A percentile compares a stretch with the other conserved stretches of the same genome.
Evolutionary conservation across 148 eudicot genomes (phyloP).

Genomic region (Persicaria tinctoria): DNA sequence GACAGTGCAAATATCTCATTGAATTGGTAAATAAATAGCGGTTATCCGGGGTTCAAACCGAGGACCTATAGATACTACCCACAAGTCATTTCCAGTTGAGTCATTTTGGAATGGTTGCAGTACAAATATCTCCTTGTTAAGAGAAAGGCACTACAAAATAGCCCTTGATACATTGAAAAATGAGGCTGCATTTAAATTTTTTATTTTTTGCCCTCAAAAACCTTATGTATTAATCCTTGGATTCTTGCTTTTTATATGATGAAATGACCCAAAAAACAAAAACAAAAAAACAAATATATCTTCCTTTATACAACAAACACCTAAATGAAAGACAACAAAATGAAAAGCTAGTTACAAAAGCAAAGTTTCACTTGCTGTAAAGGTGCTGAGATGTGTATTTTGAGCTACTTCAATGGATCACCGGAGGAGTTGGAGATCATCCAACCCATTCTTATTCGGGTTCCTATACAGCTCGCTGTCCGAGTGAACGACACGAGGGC

Average conservation of each 20-base stretch:
- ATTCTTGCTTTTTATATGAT: constrained; percentile 2
- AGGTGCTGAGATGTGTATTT: background rate
- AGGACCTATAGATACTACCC: too few species aligned
- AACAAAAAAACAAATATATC: background rate
- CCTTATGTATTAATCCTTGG: background rate
- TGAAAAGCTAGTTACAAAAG: constrained; percentile 8
- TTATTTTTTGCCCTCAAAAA: background rate
- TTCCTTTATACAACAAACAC: constrained; percentile 5
- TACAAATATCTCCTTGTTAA: background rate
- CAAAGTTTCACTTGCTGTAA: background rate
- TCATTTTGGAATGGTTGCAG: background rate
- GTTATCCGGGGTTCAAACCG: too few species aligned
- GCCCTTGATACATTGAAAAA: background rate
- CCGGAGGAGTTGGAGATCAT: background rate
- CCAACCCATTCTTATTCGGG: constrained; percentile 4
- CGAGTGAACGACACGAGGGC: constrained; percentile 1
- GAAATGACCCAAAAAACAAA: background rate
- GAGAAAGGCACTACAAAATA: background rate
- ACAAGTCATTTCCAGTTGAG: too few species aligned
- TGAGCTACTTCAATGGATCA: background rate
- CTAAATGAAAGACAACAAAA: constrained; percentile 3
- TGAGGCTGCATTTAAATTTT: background rate
- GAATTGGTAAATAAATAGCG: background rate
- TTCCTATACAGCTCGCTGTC: constrained; percentile 11
- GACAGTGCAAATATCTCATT: background rate